Percentiles rank a stretch among this genome's conserved stretches.
These are phyloP conservation scores for Kingdonia uniflora DNA, from an alignment of 164 flowering plant species.

Conservation along the genomic window DNA sequence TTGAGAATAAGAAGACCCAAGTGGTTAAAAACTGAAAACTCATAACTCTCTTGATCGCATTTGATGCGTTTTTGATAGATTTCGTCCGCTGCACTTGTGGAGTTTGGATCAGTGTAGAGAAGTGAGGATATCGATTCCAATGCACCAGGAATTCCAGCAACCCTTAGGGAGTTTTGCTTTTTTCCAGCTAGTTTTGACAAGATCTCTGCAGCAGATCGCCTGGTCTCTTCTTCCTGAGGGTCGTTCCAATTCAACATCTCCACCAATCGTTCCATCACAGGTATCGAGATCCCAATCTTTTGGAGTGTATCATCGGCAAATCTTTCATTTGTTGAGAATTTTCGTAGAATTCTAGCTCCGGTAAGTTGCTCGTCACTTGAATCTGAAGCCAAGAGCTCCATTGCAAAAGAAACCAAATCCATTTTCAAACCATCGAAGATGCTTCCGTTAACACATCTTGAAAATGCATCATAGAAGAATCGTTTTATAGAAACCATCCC, in stretches of 20 bases:
- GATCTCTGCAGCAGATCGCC: conserved; percentile 73
- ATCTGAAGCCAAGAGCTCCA: conserved; percentile 62
- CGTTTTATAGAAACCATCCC: conserved; percentile 56
- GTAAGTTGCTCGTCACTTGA: conserved; percentile 80
- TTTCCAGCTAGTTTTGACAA: conserved; percentile 64
- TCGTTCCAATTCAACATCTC: conserved; percentile 97
- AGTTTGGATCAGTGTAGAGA: conserved; percentile 35
- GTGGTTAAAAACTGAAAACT: conserved; percentile 61
- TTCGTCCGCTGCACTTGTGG: conserved; percentile 38
- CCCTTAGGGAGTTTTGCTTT: conserved; percentile 71
- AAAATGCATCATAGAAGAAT: conserved; percentile 90
- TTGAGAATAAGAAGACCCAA: conserved; percentile 78
- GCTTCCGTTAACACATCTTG: conserved; percentile 74
- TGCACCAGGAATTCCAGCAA: conserved; percentile 88
- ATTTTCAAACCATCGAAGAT: conserved; percentile 88
- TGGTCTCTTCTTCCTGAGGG: conserved; percentile 61
- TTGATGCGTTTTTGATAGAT: conserved; percentile 40
- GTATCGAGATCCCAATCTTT: conserved; percentile 56
- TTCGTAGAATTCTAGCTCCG: conserved; percentile 54
- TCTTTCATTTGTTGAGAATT: conserved; percentile 26
- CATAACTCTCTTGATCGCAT: conserved; percentile 35
- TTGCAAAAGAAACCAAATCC: conserved; percentile 77
- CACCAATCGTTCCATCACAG: conserved; percentile 70
- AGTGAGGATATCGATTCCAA: conserved; percentile 92
- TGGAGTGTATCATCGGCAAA: conserved; percentile 68